These are phyloP conservation scores for Endothia cerciana DNA, from an alignment of 2,329 filamentous ascomycete genomes.

Conservation along the genomic window DNA sequence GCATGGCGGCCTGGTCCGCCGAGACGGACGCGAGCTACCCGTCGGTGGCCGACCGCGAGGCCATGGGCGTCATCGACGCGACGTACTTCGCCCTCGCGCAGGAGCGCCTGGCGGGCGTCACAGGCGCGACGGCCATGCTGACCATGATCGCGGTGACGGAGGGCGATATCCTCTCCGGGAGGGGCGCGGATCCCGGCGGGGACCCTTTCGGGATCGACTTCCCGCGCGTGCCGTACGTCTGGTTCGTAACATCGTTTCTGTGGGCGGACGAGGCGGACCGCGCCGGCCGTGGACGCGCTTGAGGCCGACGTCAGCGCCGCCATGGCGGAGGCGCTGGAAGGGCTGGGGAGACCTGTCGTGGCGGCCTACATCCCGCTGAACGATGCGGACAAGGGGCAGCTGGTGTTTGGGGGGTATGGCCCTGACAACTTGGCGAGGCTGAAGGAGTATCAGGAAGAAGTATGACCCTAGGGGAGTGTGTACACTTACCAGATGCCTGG, in stretches of 20 bases:
- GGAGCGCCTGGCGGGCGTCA: conserved; percentile 7
- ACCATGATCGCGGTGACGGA: conserved; percentile 7
- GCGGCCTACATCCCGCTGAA: conserved; percentile 16
- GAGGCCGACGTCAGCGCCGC: conserved; percentile 5
- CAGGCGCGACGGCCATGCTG: neutral
- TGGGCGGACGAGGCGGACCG: neutral
- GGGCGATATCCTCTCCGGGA: neutral
- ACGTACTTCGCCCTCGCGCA: conserved; percentile 4
- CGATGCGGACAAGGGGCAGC: conserved; percentile 17
- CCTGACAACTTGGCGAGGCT: conserved; percentile 14
- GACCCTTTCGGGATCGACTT: conserved; percentile 8
- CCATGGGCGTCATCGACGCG: conserved; percentile 14
- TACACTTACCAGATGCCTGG: conserved; percentile 18
- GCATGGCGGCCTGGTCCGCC: conserved; percentile 2
- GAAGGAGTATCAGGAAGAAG: conserved; percentile 19
- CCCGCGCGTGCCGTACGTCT: conserved; percentile 7
- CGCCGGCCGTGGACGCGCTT: neutral
- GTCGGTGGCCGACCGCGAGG: conserved; percentile 12
- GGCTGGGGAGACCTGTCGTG: neutral
- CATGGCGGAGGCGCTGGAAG: conserved; percentile 2
- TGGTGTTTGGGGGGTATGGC: conserved; percentile 16
- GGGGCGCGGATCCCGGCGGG: neutral
- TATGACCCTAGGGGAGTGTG: conserved; percentile 19
- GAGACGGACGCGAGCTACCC: conserved; percentile 10
- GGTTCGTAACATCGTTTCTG: neutral